A percentile compares a stretch with the other conserved stretches of the same genome.
phyloP scores from a whole-genome alignment of 1,284 basidiomycete genomes.

The Thelephora terrestris region DNA sequence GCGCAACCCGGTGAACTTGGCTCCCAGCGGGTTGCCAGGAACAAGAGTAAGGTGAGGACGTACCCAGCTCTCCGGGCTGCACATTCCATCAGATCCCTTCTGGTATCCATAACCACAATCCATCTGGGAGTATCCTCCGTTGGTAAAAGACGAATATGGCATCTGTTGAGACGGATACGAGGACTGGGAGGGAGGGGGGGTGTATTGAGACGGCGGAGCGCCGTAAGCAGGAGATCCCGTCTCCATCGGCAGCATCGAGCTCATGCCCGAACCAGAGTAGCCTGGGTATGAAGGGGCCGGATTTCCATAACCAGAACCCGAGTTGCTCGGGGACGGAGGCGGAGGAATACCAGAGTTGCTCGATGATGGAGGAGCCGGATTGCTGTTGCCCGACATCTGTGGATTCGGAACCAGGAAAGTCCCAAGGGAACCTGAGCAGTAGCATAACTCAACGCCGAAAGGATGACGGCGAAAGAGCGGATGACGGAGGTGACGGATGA shows the following conservation, averaged over 20 bases:
- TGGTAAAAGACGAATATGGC: conserved; percentile 48
- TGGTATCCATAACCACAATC: conserved; percentile 57
- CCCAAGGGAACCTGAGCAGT: conserved; percentile 47
- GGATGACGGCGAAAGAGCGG: conserved; percentile 49
- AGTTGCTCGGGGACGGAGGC: conserved; percentile 9
- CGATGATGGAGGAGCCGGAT: conserved; percentile 8
- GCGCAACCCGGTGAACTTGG: too few relatives aligned
- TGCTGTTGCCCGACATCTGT: conserved; percentile 1
- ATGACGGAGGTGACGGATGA: conserved; percentile 38
- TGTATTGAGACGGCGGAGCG: conserved; percentile 30
- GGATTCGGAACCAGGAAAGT: conserved; percentile 31
- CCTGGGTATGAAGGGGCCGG: not conserved
- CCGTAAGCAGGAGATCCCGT: conserved; percentile 12
- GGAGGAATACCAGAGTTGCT: conserved; percentile 8
- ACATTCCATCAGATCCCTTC: conserved; percentile 45
- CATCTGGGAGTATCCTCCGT: conserved; percentile 52
- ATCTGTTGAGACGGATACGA: conserved; percentile 35
- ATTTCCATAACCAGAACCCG: conserved; percentile 3
- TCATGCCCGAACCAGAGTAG: conserved; percentile 1
- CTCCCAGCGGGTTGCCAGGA: too few relatives aligned
- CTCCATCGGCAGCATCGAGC: conserved; percentile 17
- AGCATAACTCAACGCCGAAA: conserved; percentile 45
- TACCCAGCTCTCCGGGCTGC: conserved; percentile 47
- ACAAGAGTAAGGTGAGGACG: conserved; percentile 11
- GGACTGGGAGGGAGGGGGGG: conserved; percentile 26